Base-by-base conservation (phyloP, 257 asterid genomes). In the Parsonsia alboflavescens region DNA sequence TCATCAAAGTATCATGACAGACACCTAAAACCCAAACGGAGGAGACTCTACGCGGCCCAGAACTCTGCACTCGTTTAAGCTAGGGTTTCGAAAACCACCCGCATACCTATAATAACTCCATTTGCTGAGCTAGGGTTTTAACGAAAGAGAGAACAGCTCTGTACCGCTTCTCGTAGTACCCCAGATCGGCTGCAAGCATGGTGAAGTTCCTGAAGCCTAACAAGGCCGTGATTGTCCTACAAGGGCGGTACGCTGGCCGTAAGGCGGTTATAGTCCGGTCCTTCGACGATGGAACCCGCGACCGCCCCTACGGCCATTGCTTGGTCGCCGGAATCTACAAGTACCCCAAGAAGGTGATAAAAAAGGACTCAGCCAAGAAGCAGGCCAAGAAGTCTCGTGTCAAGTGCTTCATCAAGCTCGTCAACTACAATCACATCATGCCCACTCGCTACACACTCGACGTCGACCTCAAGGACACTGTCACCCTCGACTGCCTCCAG, bases 351-450 rank as follows among this genome's bases (percentile, higher is more conserved):
- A 82, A 82, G 74, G 83, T 82, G 41, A 78, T 78, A 46, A 77
- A 82, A 2, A 82, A 82, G 74, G 85, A 83, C 80, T 83, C 86
- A 3, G 79, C 73, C 3, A 83, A 83, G 80, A 83, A 83, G 71
- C 86, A 83, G 71, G 86, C 86, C 11, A 83, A 83, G 80, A 83
- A 83, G 58, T 83, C 86, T 10, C 46, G 86, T n/a, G 86, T 83
- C 22, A 83, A 75, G 62, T 74, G 84, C 42, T 83, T 83, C 66
- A 28, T 83, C 61, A 83, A 80, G 78, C 64, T 77, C 41, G 86
- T 83, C 26, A 83, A 83, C 46, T 83, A 83, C 70, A 83, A 72
- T n/a, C 86, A 83, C 65, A 74, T 83, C 41, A 83, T 83, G 86
- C 86, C 86, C 7, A 83, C 86, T 3, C 82, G 86, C 19, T 83